Conservation (phyloP, 106 monocot species). For the Acorus calamus region DNA sequence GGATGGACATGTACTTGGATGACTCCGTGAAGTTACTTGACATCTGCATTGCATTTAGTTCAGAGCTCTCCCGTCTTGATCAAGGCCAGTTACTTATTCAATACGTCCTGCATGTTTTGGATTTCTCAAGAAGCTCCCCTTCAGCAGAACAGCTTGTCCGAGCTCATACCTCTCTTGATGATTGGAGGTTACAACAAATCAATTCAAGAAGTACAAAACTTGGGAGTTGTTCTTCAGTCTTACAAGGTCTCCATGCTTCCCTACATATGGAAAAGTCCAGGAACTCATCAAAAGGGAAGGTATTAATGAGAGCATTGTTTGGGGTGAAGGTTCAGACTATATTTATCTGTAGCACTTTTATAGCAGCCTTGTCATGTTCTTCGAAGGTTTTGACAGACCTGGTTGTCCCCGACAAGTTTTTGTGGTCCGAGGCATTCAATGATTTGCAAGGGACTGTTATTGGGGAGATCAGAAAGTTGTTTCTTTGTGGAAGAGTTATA, state of each 20-base stretch:
- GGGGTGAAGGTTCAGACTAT: conserved; percentile 52
- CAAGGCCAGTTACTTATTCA: conserved; percentile 49
- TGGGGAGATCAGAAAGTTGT: conserved; percentile 15
- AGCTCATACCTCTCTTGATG: conserved; percentile 35
- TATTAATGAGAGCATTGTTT: conserved; percentile 62
- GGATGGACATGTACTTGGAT: conserved; percentile 74
- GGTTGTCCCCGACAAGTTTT: conserved; percentile 37
- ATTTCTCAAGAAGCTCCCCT: conserved; percentile 5
- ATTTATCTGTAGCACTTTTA: conserved; percentile 43
- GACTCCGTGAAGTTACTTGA: conserved; percentile 77
- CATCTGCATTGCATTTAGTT: conserved; percentile 61
- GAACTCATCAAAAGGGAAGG: conserved; percentile 61
- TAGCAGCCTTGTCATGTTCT: conserved; percentile 40
- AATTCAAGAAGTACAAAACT: conserved; percentile 33
- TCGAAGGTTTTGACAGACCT: conserved; percentile 34
- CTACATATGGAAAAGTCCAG: conserved; percentile 37
- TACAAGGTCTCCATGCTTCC: conserved; percentile 31
- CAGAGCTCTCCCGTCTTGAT: conserved; percentile 63
- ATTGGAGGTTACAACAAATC: conserved; percentile 26
- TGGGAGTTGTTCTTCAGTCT: conserved; percentile 19
- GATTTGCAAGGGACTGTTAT: conserved; percentile 32
- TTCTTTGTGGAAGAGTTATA: conserved; percentile 2
- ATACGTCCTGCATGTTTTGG: conserved; percentile 38
- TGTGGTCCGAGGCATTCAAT: conserved; percentile 53
- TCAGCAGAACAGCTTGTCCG: conserved; percentile 27